phyloP scores from a whole-genome alignment of 176 grass and related monocot genomes.

The Typha latifolia region DNA sequence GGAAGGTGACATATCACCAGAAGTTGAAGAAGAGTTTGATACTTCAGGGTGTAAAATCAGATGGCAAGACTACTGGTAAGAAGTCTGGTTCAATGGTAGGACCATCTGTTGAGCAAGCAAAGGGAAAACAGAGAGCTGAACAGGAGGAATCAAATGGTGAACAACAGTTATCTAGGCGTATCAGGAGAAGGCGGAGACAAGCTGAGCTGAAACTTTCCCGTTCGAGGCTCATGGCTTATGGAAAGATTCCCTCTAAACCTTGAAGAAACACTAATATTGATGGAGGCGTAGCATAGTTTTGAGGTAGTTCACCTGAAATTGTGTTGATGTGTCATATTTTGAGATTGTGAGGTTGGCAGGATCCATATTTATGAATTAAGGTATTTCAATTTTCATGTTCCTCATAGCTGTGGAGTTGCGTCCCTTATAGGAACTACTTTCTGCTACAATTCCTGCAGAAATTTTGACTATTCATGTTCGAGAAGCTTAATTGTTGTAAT shows the following conservation, averaged over 20 bases:
- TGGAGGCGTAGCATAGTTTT: background rate
- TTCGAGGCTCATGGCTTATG: conserved; percentile 47
- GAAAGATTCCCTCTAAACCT: conserved; percentile 34
- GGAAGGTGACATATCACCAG: conserved; percentile 73
- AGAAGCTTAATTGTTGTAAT: too few relatives aligned
- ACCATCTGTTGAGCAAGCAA: conserved; percentile 29
- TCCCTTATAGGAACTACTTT: too few relatives aligned
- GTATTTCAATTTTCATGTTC: too few relatives aligned
- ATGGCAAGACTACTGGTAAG: conserved; percentile 43
- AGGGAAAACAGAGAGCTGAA: conserved; percentile 20
- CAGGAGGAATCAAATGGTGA: conserved; percentile 31
- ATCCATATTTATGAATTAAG: too few relatives aligned
- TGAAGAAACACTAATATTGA: conserved; percentile 41
- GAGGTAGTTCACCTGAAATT: background rate
- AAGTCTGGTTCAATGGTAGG: conserved; percentile 10
- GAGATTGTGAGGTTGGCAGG: too few relatives aligned
- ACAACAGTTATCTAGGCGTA: conserved; percentile 45
- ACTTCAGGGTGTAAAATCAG: conserved; percentile 38
- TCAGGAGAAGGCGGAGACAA: conserved; percentile 39
- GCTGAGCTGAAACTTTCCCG: conserved; percentile 42
- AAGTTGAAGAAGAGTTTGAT: conserved; percentile 54
- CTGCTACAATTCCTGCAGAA: too few relatives aligned
- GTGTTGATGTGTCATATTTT: too few relatives aligned
- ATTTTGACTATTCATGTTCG: too few relatives aligned
- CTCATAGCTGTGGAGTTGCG: too few relatives aligned